Percentiles rank a stretch among this genome's conserved stretches.
Evolutionary conservation across 2,329 filamentous ascomycete genomes (phyloP).

Genomic region (Phymatotrichopsis omnivora): DNA sequence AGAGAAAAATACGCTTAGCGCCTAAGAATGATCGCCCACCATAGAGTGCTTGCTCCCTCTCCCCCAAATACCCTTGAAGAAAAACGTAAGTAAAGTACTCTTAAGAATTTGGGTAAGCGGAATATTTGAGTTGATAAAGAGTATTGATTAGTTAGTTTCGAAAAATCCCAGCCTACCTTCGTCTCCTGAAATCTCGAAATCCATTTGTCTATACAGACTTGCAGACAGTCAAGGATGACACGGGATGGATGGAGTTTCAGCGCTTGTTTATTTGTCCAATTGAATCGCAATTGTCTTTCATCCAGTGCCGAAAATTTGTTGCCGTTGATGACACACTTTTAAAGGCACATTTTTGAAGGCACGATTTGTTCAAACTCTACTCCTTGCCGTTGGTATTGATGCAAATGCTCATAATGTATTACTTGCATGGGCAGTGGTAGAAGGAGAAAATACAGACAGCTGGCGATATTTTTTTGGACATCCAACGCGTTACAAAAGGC

Average conservation of each 20-base stretch:
- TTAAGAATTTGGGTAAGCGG: too few relatives aligned
- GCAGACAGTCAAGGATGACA: not conserved
- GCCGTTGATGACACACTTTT: not conserved
- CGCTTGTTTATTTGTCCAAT: conserved; percentile 11
- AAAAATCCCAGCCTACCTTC: conserved; percentile 12
- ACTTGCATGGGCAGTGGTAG: conserved; percentile 13
- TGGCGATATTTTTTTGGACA: conserved; percentile 15
- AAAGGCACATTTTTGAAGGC: conserved; percentile 16
- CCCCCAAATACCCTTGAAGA: too few relatives aligned
- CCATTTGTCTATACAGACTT: not conserved
- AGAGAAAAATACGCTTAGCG: too few relatives aligned
- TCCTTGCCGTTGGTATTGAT: conserved; percentile 11
- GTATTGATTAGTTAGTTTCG: too few relatives aligned
- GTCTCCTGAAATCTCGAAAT: conserved; percentile 5
- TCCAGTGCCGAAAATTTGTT: not conserved
- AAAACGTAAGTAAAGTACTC: too few relatives aligned
- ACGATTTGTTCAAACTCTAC: conserved; percentile 8
- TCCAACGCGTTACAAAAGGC: not conserved
- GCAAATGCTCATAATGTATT: conserved; percentile 11
- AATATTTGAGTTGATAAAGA: too few relatives aligned
- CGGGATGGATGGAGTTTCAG: not conserved
- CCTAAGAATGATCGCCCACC: too few relatives aligned
- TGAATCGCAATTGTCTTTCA: conserved; percentile 1
- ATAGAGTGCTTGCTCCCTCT: too few relatives aligned
- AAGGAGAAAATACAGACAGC: conserved; percentile 5